These are phyloP conservation scores for Brassica juncea DNA, from an alignment of 345 rosid genomes.

Conservation along the genomic window DNA sequence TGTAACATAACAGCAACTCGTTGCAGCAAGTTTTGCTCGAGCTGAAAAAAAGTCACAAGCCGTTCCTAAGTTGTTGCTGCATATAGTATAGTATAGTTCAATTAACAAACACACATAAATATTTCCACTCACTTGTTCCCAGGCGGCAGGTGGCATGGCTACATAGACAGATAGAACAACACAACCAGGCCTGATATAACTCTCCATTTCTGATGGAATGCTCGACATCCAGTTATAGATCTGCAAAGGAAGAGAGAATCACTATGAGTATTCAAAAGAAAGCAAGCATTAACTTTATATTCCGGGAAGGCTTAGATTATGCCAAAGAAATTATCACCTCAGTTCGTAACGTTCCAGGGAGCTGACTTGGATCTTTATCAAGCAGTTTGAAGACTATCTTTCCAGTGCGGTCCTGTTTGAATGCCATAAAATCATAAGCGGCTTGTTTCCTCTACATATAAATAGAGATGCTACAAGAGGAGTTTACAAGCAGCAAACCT, in stretches of 20 bases:
- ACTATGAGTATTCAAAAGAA: conserved; percentile 3
- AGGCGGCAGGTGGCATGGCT: conserved; percentile 64
- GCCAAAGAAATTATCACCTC: conserved; percentile 48
- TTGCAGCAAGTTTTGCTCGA: conserved; percentile 63
- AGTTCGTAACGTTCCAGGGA: conserved; percentile 63
- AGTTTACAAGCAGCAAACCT: conserved; percentile 45
- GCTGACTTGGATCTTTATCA: conserved; percentile 83
- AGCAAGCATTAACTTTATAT: conserved; percentile 7
- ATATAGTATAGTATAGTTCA: conserved; percentile 33
- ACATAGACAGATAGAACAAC: conserved; percentile 76
- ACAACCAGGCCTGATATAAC: conserved; percentile 95
- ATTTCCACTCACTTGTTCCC: conserved; percentile 74
- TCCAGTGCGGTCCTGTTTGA: conserved; percentile 65
- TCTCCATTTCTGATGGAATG: conserved; percentile 94
- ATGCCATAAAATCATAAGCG: conserved; percentile 17
- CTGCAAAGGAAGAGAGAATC: conserved; percentile 43
- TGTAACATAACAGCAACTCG: conserved; percentile 57
- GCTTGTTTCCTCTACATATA: not conserved
- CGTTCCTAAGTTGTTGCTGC: conserved; percentile 40
- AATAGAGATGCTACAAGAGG: not conserved
- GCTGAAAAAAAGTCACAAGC: conserved; percentile 43
- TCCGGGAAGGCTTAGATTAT: not conserved
- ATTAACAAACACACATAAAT: not conserved
- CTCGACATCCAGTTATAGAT: conserved; percentile 84
- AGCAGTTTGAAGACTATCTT: conserved; percentile 70